Evolutionary conservation across 2,329 filamentous ascomycete species (phyloP), one percentile per base, ranked within the genome.

Genomic region (Epichloe coenophiala): DNA sequence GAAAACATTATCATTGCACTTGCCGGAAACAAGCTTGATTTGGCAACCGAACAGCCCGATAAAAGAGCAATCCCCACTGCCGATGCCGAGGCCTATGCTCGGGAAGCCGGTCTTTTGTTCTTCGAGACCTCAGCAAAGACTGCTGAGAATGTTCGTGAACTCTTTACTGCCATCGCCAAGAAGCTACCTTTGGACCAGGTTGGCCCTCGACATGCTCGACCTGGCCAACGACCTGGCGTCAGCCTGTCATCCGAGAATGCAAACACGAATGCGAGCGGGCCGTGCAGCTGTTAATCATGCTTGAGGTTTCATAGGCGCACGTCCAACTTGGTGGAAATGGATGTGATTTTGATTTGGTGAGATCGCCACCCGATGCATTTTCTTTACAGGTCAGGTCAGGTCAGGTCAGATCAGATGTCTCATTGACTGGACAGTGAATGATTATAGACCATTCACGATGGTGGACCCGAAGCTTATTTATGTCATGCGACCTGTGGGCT

Each of bases 1-100:
- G 93, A 98, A 71, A 97, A 97, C 71, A 98, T 98, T 68, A 90
- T 98, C 69, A 98, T 98, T 64, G 93, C 93, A 45, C 82, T 98
- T 42, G 93, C 91, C 49, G 93, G 93, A 56, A 98, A 98, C 78
- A 97, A 98, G 74, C 77, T 95, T 64, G 93, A 98, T 77, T 75
- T 98, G 60, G 93, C 96, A 55, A 90, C 83, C 56, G 90, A 95
- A 64, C 86, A 88, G 65, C 91, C 91, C 45, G 91, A 96, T 68
- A 97, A 97, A 80, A 86, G 93, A 63, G 93, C 90, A 41, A 93
- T 98, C 55, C 67, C 83, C 54, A 85, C 86, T 21, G 85, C 85
- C 58, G 93, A 98, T 61, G 94, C 93, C 58, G 89, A 96, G 70
- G 88, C 90, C 50, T 98, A 98, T 65, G 90, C 93, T 49, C 84